Percentiles rank a stretch among this genome's conserved stretches.
These are phyloP conservation scores for Globomyces pollinis-pini DNA, from an alignment of 192 early-diverging fungal species.

Conservation along the genomic window DNA sequence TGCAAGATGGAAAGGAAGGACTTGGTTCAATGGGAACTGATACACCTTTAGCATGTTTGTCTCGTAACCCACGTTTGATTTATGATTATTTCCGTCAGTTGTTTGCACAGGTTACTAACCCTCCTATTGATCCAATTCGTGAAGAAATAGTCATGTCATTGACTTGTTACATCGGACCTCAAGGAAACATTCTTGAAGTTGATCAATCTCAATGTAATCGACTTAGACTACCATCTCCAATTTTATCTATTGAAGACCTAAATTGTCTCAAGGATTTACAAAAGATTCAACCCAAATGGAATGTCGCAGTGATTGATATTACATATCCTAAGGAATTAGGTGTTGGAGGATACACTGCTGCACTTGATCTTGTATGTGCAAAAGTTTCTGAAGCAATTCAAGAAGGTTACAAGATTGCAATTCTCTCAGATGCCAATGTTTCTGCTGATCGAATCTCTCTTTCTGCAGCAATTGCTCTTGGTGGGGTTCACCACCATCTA, in stretches of 20 bases:
- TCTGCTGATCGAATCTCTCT: slow-evolving; percentile 64
- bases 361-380: slow-evolving; percentile 80
- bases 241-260: slow-evolving; percentile 78
- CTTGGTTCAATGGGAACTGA: slow-evolving; percentile 99
- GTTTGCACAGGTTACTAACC: slow-evolving; percentile 97
- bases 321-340: slow-evolving; percentile 74
- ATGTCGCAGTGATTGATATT: slow-evolving; percentile 73
- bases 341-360: slow-evolving; percentile 62
- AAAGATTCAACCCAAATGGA: slow-evolving; percentile 63
- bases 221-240: slow-evolving; percentile 75
- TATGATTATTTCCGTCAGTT: slow-evolving; percentile 98
- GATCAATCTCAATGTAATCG: slow-evolving; percentile 69
- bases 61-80: slow-evolving; percentile 74
- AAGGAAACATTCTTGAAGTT: slow-evolving; percentile 89
- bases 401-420: slow-evolving; percentile 69
- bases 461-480: slow-evolving; percentile 78
- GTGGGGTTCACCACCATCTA: slow-evolving; percentile 90
- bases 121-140: slow-evolving; percentile 98
- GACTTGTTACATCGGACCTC: slow-evolving; percentile 87
- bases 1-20: slow-evolving; percentile 82
- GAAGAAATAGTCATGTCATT: slow-evolving; percentile 98
- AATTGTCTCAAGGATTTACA: slow-evolving; percentile 68
- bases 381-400: slow-evolving; percentile 78
- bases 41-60: slow-evolving; percentile 86
- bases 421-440: slow-evolving; percentile 72